A percentile compares a stretch with the other conserved stretches of the same genome.
phyloP scores from a whole-genome alignment of 2,329 filamentous ascomycete species.

The Fusarium sp. region DNA sequence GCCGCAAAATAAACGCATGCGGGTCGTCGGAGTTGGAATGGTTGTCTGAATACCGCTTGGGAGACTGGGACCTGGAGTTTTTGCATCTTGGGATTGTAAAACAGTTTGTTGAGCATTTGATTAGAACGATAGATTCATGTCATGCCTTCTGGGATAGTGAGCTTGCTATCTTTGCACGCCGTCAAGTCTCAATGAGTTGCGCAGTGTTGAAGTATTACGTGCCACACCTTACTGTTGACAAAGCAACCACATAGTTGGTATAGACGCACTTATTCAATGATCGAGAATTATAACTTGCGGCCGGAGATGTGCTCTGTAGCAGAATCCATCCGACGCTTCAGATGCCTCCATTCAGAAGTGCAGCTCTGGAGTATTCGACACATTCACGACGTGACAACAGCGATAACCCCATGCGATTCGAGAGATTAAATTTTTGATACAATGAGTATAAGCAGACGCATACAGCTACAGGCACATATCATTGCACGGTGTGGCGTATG shows the following conservation, averaged over 20 bases:
- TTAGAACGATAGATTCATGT: not conserved
- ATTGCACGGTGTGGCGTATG: not conserved
- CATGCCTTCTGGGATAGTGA: not conserved
- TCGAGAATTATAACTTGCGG: not conserved
- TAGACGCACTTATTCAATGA: no score
- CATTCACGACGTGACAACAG: not conserved
- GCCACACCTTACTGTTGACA: no score
- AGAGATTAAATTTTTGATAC: not conserved
- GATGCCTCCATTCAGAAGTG: not conserved
- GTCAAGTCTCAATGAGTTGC: not conserved
- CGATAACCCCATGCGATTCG: accelerated
- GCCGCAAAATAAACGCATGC: not conserved
- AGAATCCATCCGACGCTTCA: no score
- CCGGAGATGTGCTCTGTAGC: not conserved
- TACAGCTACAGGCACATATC: not conserved
- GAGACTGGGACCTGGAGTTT: not conserved
- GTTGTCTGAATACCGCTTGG: not conserved
- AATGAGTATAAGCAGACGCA: no score
- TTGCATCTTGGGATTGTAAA: not conserved
- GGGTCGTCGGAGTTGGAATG: not conserved
- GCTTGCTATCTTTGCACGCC: not conserved
- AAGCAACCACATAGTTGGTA: not conserved
- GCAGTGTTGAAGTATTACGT: no score
- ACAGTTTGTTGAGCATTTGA: not conserved
- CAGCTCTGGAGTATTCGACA: not conserved